A percentile compares a stretch with the other conserved stretches of the same genome.
Evolutionary conservation across 768 basidiomycete genomes (phyloP).

Genomic region (Lactarius vividus): DNA sequence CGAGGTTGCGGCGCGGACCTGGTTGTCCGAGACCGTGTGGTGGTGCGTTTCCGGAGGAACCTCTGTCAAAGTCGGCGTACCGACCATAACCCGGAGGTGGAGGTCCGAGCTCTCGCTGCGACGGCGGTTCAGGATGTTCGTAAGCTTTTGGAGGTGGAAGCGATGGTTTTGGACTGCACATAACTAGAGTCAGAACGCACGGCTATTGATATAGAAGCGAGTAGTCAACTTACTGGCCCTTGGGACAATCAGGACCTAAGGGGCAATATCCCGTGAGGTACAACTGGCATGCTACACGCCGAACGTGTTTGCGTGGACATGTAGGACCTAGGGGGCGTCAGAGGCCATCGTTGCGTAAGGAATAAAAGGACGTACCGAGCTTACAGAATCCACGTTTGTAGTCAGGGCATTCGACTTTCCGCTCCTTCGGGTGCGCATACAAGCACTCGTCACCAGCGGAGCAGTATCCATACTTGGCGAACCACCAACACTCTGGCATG

Average conservation of each 20-base stretch:
- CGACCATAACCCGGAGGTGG: constrained; percentile 91
- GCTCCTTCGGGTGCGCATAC: constrained; percentile 92
- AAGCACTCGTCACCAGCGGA: constrained; percentile 96
- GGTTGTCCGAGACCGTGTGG: constrained; percentile 35
- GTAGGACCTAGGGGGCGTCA: constrained; percentile 56
- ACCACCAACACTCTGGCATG: constrained; percentile 99
- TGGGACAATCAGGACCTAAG: constrained; percentile 79
- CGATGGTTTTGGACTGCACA: constrained; percentile 68
- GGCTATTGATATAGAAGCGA: neutral
- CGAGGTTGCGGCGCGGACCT: constrained; percentile 64
- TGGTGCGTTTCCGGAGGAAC: constrained; percentile 38
- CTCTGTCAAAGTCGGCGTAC: constrained; percentile 73
- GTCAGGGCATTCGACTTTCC: constrained; percentile 90
- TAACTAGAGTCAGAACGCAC: constrained; percentile 16
- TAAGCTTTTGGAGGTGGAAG: constrained; percentile 71
- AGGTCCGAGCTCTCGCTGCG: constrained; percentile 78
- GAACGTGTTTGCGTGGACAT: constrained; percentile 90
- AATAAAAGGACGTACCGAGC: constrained; percentile 56
- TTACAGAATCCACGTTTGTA: constrained; percentile 96
- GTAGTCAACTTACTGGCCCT: constrained; percentile 72
- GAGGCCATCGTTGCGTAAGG: constrained; percentile 12
- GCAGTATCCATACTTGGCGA: constrained; percentile 96
- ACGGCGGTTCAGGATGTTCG: constrained; percentile 71
- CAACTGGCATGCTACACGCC: constrained; percentile 84
- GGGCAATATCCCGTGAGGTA: constrained; percentile 95